Conservation (phyloP, 2,329 filamentous ascomycete genomes). For the Reticulascus tulasneorum region DNA sequence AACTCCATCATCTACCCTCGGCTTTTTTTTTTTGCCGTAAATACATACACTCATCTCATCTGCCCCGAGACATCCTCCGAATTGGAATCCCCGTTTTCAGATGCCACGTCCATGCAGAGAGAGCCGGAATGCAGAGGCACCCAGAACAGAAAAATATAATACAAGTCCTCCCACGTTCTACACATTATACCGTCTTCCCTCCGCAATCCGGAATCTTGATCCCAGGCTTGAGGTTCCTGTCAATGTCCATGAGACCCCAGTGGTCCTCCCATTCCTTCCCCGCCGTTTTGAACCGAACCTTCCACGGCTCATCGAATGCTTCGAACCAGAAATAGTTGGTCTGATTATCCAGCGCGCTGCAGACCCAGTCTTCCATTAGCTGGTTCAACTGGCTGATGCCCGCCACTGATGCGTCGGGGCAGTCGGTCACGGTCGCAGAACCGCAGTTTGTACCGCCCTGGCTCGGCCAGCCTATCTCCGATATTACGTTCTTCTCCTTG, state of each 20-base stretch:
- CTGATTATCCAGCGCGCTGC: slow-evolving; percentile 70
- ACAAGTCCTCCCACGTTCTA: too few relatives aligned
- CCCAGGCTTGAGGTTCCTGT: slow-evolving; percentile 78
- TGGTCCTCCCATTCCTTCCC: slow-evolving; percentile 86
- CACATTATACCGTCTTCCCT: slow-evolving; percentile 58
- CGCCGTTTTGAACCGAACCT: slow-evolving; percentile 65
- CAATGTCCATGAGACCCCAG: slow-evolving; percentile 86
- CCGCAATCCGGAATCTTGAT: slow-evolving; percentile 84
- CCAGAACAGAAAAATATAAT: too few relatives aligned
- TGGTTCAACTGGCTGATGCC: slow-evolving; percentile 76
- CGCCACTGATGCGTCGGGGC: slow-evolving; percentile 67
- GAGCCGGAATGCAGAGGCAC: too few relatives aligned
- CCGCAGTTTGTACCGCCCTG: slow-evolving; percentile 62
- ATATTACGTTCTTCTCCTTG: slow-evolving; percentile 69
- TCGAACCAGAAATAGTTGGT: slow-evolving; percentile 98
- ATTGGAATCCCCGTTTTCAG: too few relatives aligned
- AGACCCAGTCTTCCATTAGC: slow-evolving; percentile 86
- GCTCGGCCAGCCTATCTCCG: slow-evolving; percentile 89
- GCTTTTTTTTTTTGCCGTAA: too few relatives aligned
- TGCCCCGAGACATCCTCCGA: too few relatives aligned
- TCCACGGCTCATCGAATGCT: slow-evolving; percentile 97
- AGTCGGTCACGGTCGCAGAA: slow-evolving; percentile 32
- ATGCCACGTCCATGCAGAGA: too few relatives aligned
- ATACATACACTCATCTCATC: too few relatives aligned
- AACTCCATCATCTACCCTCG: too few relatives aligned